These are phyloP conservation scores for Handroanthus guayacan DNA, from an alignment of 257 asterid species.

Conservation along the genomic window DNA sequence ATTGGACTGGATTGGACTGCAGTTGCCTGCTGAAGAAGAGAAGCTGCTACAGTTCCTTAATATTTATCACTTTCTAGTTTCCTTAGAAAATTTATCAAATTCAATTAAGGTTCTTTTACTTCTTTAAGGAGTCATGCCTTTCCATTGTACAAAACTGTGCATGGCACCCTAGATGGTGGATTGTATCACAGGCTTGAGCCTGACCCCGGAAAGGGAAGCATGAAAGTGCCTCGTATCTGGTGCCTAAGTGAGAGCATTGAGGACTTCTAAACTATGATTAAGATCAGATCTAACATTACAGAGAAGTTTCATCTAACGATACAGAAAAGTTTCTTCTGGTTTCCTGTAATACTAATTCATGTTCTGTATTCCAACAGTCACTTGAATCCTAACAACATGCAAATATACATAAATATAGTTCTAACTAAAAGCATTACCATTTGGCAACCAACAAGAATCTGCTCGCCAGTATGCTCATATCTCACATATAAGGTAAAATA, in stretches of 20 bases:
- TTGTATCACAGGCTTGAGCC: not conserved
- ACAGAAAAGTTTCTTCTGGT: not conserved
- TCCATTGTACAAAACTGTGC: not conserved
- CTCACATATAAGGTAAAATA: slow-evolving; percentile 6
- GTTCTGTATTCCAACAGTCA: slow-evolving; percentile 6
- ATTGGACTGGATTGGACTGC: not conserved
- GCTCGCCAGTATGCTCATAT: not conserved
- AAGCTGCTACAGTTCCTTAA: not conserved
- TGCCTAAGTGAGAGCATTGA: slow-evolving; percentile 3
- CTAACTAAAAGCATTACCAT: slow-evolving; percentile 6
- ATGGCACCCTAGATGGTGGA: not conserved
- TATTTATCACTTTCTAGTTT: not conserved
- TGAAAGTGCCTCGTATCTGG: not conserved
- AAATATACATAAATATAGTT: slow-evolving; percentile 10
- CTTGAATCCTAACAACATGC: not conserved
- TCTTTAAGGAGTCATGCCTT: not conserved
- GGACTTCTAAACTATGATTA: slow-evolving; percentile 7
- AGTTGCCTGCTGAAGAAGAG: not conserved
- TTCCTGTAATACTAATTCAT: slow-evolving; percentile 12
- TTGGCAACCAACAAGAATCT: slow-evolving; percentile 5
- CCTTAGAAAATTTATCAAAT: not conserved
- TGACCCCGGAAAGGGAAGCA: not conserved
- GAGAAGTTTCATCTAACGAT: too few species aligned
- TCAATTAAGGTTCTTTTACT: not conserved
- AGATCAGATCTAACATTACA: slow-evolving; percentile 1